Base-by-base conservation (phyloP, 1,284 basidiomycete species). In the Ustilago sp. region DNA sequence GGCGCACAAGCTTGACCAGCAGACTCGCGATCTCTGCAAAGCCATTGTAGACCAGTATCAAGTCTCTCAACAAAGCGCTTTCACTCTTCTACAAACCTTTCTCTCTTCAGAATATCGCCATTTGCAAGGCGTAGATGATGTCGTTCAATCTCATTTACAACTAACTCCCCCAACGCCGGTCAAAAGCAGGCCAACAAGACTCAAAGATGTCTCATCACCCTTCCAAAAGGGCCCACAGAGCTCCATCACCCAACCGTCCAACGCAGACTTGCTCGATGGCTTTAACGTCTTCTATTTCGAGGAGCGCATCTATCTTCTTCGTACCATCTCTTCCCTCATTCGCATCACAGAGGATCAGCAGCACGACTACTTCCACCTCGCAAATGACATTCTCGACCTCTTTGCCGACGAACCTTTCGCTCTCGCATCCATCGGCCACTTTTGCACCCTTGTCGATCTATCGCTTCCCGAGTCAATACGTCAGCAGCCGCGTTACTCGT, bases 231-330 rank as follows among this genome's bases (percentile, higher is more conserved):
- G 41, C 13, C 4, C 50, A 19, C 56, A 71, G 48, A 41, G 15
- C 23, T 36, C 52, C 32, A 53, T 34, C 39, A 38, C 57, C 48
- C 59, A 56, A 4, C 13, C 61, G 0, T 55, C 69, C 28, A 55
- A n/a, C 8, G 51, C 67, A n/a, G 77, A 77, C 13, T 88, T 94
- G 48, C 84, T 93, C 12, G 89, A 90, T 62, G 90, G 90, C 12
- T 91, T 94, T 80, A 92, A 90, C 2, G 90, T 91, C 15, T 94
- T 94, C 88, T 93, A 93, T 86, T 91, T 91, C 80, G 90, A 91
- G 8, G 93, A 94, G 85, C 89, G 92, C 19, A 89, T 94, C n/a
- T 90, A 88, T 81, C 82, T 90, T 50, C 87, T 91, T 32, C 91
- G 92, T 56, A 81, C 81, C 69, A 68, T 82, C 54, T 67, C 71